Evolutionary conservation across 2,329 filamentous ascomycete genomes (phyloP), one percentile per base, ranked within the genome.

Genomic region (Epichloe festucae): DNA sequence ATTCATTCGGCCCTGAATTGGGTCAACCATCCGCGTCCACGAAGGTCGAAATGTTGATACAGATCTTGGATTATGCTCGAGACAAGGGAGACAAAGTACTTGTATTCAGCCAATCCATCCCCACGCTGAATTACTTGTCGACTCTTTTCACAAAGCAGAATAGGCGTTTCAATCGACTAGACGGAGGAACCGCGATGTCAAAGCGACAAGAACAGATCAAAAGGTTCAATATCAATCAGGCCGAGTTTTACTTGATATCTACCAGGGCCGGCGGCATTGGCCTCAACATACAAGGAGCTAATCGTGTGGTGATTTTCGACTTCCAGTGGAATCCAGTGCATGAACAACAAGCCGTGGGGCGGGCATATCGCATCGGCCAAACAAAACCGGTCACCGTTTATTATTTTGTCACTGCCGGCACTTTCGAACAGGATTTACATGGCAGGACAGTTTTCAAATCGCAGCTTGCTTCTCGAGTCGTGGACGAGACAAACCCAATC

Each of bases 311-410:
- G 19, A 84, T 96, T 19, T 85, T 94, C 52, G 90, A 96, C 63
- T 88, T 85, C 61, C 74, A 76, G 54, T 95, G 83, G 69, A 93
- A 90, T 56, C 90, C 90, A 0, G 77, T 82, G 5, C 75, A 83
- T 62, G 90, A 95, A 65, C 84, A 89, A 60, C 90, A 96, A 67
- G 90, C 90, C 1, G 80, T 95, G 48, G 90, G 89, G 2, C 78
- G 90, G 50, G 85, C 87, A 0, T 95, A 93, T 65, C 86, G 90
- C 1, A 78, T 96, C 36, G 89, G 89, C 0, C 90, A 96, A 65
- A 72, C 69, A 39, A 93, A 90, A 59, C 74, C 78, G 0, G 89
- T 95, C 1, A 90, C 79, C 62, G 89, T 96, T 1, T 96, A 96
- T 67, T 84, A 85, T 17, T 81, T 96, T 55, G 71, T 89, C 27